Evolutionary conservation across 345 rosid genomes (phyloP).

Genomic region (Populus alba): DNA sequence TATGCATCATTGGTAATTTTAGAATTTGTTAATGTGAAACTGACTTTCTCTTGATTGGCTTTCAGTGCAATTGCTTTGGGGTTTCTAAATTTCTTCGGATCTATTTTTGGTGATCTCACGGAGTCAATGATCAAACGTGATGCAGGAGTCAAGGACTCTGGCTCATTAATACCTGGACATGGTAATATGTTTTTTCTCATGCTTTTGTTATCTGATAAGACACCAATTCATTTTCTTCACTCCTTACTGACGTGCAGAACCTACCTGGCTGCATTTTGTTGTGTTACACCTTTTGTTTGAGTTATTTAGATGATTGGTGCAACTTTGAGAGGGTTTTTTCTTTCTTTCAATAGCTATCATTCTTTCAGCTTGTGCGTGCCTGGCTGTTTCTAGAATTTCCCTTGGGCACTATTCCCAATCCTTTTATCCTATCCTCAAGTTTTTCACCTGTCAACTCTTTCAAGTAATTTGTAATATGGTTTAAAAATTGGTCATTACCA

Average conservation of each 20-base stretch:
- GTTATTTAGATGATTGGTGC: background rate
- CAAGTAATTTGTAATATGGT: too few species aligned
- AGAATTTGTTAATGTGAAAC: background rate
- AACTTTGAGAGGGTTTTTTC: background rate
- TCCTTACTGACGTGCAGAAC: background rate
- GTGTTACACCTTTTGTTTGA: background rate
- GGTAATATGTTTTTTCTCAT: conserved; percentile 40
- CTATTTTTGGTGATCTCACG: conserved; percentile 88
- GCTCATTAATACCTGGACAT: conserved; percentile 92
- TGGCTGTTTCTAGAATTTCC: too few species aligned
- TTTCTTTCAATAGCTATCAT: too few species aligned
- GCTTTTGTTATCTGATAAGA: background rate
- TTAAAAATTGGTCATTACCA: too few species aligned
- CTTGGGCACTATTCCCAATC: too few species aligned
- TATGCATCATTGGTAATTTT: background rate
- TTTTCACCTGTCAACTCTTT: too few species aligned
- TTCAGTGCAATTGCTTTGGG: conserved; percentile 82
- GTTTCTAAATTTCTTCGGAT: conserved; percentile 79
- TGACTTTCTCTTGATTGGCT: conserved; percentile 17
- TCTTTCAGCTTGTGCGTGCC: too few species aligned
- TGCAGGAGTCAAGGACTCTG: conserved; percentile 96
- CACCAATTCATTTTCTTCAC: background rate
- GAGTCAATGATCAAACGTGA: conserved; percentile 98
- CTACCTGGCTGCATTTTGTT: background rate
- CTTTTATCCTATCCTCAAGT: too few species aligned